phyloP scores from a whole-genome alignment of 495 filamentous ascomycete species.

The Staphylotrichum tortipilum region DNA sequence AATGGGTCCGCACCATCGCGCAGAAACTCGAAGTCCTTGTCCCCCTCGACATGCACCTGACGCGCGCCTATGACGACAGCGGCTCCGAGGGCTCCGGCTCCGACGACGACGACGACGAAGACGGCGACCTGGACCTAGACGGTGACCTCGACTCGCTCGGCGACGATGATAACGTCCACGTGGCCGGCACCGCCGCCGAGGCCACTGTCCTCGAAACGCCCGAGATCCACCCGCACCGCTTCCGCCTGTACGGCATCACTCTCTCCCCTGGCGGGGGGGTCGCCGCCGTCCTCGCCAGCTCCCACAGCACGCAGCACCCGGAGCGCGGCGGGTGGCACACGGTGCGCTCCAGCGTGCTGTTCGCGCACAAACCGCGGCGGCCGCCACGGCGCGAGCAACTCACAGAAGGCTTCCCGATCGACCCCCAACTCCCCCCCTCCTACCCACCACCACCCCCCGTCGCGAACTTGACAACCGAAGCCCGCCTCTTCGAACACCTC shows the following conservation, averaged over 20 bases:
- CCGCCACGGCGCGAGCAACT: neutral
- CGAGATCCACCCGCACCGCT: constrained; percentile 34
- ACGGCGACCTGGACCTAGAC: constrained; percentile 15
- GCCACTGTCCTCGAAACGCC: constrained; percentile 23
- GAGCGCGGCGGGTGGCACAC: constrained; percentile 38
- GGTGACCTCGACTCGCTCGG: constrained; percentile 2
- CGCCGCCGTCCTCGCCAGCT: constrained; percentile 30
- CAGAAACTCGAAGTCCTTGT: constrained; percentile 30
- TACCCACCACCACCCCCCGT: neutral
- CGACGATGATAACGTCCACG: constrained; percentile 14
- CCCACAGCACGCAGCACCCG: constrained; percentile 30
- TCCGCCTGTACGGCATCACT: constrained; percentile 38
- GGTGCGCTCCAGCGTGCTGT: constrained; percentile 30
- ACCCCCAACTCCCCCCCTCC: neutral
- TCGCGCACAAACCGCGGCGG: constrained; percentile 23
- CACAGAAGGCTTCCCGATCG: neutral
- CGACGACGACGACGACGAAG: constrained; percentile 13
- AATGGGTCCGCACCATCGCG: constrained; percentile 35
- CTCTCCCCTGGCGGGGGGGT: constrained; percentile 36
- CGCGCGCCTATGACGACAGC: constrained; percentile 14
- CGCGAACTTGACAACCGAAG: constrained; percentile 33
- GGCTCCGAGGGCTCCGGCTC: constrained; percentile 13
- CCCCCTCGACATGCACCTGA: constrained; percentile 21
- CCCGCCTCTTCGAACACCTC: constrained; percentile 37
- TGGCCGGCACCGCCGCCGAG: constrained; percentile 14